Percentiles rank a stretch among this genome's conserved stretches.
Evolutionary conservation across 257 asterid species (phyloP).

Genomic region (Cruciata laevipes): DNA sequence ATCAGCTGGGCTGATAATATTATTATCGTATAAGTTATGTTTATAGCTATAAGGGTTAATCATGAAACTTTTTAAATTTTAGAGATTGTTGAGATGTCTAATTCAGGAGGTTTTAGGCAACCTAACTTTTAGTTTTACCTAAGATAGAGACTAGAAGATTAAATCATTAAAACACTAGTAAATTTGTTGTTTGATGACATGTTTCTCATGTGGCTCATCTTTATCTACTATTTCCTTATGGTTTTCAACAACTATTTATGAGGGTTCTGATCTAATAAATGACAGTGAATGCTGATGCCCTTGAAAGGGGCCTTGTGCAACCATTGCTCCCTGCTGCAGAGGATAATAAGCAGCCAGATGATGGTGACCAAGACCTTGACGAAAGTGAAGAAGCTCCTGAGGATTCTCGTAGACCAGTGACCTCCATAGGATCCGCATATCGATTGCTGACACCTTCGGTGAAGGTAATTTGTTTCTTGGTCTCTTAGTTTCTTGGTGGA

Average conservation of each 20-base stretch:
- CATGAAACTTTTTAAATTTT: background rate
- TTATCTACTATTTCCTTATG: background rate
- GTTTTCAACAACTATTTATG: background rate
- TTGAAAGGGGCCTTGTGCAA: slow-evolving; percentile 73
- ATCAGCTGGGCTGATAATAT: background rate
- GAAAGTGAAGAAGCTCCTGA: slow-evolving; percentile 80
- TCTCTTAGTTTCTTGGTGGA: slow-evolving; percentile 5
- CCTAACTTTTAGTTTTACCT: background rate
- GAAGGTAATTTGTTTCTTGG: slow-evolving; percentile 47
- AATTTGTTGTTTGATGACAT: background rate
- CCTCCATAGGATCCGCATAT: slow-evolving; percentile 72
- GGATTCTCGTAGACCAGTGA: slow-evolving; percentile 77
- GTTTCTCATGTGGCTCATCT: background rate
- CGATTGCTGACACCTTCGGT: slow-evolving; percentile 91
- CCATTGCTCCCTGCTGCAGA: slow-evolving; percentile 57
- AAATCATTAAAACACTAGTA: background rate
- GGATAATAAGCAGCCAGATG: slow-evolving; percentile 51
- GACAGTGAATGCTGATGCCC: slow-evolving; percentile 48
- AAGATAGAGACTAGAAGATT: background rate
- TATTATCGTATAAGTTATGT: background rate
- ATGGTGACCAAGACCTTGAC: slow-evolving; percentile 64
- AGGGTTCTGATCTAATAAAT: slow-evolving; percentile 17
- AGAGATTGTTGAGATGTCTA: background rate
- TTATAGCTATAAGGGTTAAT: background rate
- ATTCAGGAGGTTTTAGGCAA: background rate